Evolutionary conservation across 441 rosid species (phyloP).

Genomic region (Codiaeum variegatum): DNA sequence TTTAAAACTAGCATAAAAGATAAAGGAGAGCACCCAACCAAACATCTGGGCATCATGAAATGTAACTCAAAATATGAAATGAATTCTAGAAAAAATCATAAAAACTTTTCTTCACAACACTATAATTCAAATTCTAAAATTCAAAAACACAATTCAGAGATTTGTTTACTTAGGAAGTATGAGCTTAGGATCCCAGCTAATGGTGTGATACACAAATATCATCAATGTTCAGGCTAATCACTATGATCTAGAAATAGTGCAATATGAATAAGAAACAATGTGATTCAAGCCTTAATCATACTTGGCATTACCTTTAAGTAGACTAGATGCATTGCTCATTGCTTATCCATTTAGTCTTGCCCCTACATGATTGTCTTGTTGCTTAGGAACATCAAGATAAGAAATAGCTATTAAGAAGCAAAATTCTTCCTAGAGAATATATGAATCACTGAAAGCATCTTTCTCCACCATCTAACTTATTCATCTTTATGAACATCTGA

Average conservation of each 20-base stretch:
- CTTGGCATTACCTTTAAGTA: conserved; percentile 59
- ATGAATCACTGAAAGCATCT: conserved; percentile 91
- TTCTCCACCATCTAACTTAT: conserved; percentile 78
- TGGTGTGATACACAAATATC: not conserved
- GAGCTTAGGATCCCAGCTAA: not conserved
- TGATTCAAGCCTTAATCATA: not conserved
- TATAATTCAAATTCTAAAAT: too few relatives aligned
- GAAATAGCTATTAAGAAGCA: conserved; percentile 89
- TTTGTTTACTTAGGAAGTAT: not conserved
- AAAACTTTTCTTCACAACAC: too few relatives aligned
- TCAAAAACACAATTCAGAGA: too few relatives aligned
- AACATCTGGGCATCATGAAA: too few relatives aligned
- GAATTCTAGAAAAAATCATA: too few relatives aligned
- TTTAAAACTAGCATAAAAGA: too few relatives aligned
- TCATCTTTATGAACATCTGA: conserved; percentile 83
- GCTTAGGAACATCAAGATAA: conserved; percentile 67
- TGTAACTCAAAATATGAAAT: too few relatives aligned
- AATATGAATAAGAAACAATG: not conserved
- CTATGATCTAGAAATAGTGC: conserved; percentile 7
- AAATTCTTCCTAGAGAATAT: conserved; percentile 84
- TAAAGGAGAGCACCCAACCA: too few relatives aligned
- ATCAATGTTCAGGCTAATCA: not conserved
- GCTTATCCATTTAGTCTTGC: conserved; percentile 69
- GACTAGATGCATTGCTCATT: conserved; percentile 57
- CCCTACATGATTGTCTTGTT: conserved; percentile 59